Evolutionary conservation across 352 stramenopile genomes (phyloP).

Genomic region (Phytophthora boehmeriae): DNA sequence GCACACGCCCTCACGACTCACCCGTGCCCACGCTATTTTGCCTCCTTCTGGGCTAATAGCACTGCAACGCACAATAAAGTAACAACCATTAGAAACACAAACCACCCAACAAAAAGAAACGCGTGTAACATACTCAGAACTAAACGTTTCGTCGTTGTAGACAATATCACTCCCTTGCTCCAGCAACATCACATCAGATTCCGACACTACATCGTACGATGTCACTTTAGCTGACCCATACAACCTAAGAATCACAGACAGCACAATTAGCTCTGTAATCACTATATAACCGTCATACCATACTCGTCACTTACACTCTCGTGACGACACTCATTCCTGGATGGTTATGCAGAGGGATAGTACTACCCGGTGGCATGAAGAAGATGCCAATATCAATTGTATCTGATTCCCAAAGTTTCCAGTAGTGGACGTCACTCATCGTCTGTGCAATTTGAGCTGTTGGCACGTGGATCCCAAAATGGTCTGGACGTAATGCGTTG

Average conservation of each 20-base stretch:
- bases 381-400: slow-evolving; percentile 88
- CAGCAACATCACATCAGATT: slow-evolving; percentile 38
- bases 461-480: slow-evolving; percentile 78
- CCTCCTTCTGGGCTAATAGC: slow-evolving; percentile 40
- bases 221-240: slow-evolving; percentile 77
- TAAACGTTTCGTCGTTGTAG: slow-evolving; percentile 32
- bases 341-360: slow-evolving; percentile 85
- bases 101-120: not conserved
- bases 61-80: slow-evolving; percentile 21
- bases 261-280: not conserved
- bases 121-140: slow-evolving; percentile 34
- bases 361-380: slow-evolving; percentile 78
- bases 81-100: slow-evolving; percentile 4
- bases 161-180: slow-evolving; percentile 38
- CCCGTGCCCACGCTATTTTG: slow-evolving; percentile 62
- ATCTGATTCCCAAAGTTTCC: slow-evolving; percentile 86
- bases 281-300: not conserved
- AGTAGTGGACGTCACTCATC: slow-evolving; percentile 86
- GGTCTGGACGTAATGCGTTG: slow-evolving; percentile 56
- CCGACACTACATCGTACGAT: slow-evolving; percentile 73
- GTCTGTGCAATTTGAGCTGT: slow-evolving; percentile 66
- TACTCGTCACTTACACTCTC: slow-evolving; percentile 59
- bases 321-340: slow-evolving; percentile 87
- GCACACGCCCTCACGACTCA: slow-evolving; percentile 66
- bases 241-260: slow-evolving; percentile 40